Evolutionary conservation across 129 eudicot species (phyloP).

Genomic region (Silybum marianum): DNA sequence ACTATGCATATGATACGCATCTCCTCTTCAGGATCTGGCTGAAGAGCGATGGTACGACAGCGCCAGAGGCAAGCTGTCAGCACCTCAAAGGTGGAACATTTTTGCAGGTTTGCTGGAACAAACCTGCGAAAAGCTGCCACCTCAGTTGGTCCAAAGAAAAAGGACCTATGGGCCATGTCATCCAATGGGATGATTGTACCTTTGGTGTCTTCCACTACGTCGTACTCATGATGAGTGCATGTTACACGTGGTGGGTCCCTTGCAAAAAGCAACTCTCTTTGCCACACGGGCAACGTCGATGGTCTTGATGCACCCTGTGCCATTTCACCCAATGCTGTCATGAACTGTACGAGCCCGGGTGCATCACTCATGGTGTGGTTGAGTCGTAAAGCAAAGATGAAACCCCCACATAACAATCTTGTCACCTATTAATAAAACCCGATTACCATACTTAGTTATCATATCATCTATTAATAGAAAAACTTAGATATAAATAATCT

Average conservation of each 20-base stretch:
- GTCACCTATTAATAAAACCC: constrained; percentile 46
- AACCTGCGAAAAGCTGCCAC: constrained; percentile 45
- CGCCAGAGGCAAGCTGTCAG: constrained; percentile 73
- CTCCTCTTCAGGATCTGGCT: constrained; percentile 58
- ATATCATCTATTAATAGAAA: background rate
- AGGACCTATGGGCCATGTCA: constrained; percentile 71
- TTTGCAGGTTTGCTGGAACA: constrained; percentile 46
- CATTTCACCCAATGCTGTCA: constrained; percentile 60
- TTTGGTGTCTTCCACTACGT: constrained; percentile 52
- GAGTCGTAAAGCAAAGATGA: constrained; percentile 61
- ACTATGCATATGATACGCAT: constrained; percentile 57
- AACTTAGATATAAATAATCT: background rate
- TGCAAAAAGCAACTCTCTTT: constrained; percentile 53
- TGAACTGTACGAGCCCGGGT: constrained; percentile 59
- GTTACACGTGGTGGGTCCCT: constrained; percentile 62
- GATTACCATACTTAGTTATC: constrained; percentile 17
- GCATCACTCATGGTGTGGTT: constrained; percentile 87
- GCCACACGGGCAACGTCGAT: constrained; percentile 60
- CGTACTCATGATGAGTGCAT: constrained; percentile 60
- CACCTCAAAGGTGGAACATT: constrained; percentile 55
- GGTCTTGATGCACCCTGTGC: constrained; percentile 63
- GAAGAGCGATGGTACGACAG: constrained; percentile 63
- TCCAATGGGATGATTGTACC: constrained; percentile 58
- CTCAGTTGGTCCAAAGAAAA: constrained; percentile 74
- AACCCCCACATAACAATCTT: constrained; percentile 67